These are phyloP conservation scores for Cryphonectria carpinicola DNA, from an alignment of 2,329 filamentous ascomycete genomes.

Conservation along the genomic window DNA sequence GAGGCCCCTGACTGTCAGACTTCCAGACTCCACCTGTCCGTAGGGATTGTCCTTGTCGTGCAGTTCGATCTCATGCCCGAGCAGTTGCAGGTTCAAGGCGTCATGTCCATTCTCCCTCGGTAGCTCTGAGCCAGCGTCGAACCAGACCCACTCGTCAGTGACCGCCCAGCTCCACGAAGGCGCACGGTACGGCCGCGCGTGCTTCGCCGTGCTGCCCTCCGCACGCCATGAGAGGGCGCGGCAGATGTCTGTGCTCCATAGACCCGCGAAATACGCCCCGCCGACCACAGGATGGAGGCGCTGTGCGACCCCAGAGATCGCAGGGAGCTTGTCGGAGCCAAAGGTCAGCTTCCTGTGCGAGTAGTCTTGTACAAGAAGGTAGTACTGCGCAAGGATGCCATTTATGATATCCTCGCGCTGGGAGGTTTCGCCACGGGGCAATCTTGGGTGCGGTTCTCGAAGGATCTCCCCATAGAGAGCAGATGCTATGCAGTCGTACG, in stretches of 20 bases:
- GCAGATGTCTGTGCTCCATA: constrained; percentile 7
- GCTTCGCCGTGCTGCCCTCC: background rate
- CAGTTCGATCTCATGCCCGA: background rate
- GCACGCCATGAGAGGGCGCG: background rate
- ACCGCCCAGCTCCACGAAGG: constrained; percentile 18
- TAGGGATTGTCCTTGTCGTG: background rate
- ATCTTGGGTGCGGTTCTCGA: background rate
- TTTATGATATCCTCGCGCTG: background rate
- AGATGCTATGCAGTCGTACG: background rate
- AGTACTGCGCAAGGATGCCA: background rate
- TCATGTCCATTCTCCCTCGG: background rate
- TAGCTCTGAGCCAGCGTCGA: background rate
- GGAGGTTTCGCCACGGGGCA: too few relatives aligned
- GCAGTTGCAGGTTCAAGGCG: background rate
- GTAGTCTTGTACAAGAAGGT: background rate
- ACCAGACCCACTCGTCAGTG: background rate
- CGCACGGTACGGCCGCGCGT: background rate
- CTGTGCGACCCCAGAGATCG: background rate
- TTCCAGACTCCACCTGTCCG: background rate
- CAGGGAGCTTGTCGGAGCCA: constrained; percentile 1
- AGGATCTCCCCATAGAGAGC: background rate
- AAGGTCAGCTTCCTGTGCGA: background rate
- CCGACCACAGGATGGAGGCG: constrained; percentile 5
- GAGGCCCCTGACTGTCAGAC: background rate
- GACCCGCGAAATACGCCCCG: constrained; percentile 1